phyloP scores from a whole-genome alignment of 352 stramenopile species.

The Globisporangium megalacanthum region DNA sequence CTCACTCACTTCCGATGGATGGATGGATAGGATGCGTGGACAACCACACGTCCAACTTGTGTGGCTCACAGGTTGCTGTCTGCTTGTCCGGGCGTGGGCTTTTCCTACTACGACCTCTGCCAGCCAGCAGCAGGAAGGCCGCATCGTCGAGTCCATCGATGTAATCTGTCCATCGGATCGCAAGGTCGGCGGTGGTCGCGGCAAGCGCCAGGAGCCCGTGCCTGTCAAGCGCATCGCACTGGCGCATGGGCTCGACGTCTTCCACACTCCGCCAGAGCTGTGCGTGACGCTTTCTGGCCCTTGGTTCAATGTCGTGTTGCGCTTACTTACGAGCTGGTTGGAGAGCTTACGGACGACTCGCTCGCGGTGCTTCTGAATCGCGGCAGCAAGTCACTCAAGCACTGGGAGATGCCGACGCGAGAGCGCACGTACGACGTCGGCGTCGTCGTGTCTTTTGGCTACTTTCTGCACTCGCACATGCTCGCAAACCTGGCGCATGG shows the following conservation, averaged over 20 bases:
- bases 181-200: constrained; percentile 45
- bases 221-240: constrained; percentile 73
- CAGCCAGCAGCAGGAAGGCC: constrained; percentile 22
- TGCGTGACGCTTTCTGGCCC: constrained; percentile 13
- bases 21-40: neutral
- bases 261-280: constrained; percentile 63
- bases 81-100: constrained; percentile 2
- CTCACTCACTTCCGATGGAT: neutral
- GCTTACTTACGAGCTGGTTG: too few species aligned
- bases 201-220: constrained; percentile 56
- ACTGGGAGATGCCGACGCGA: constrained; percentile 49
- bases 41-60: too few species aligned
- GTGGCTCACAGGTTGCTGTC: neutral
- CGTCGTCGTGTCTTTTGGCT: constrained; percentile 88
- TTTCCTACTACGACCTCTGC: neutral
- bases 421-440: constrained; percentile 60
- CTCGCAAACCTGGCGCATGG: constrained; percentile 54
- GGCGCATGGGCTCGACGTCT: constrained; percentile 47
- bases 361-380: too few species aligned
- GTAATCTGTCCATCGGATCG: constrained; percentile 80
- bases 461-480: constrained; percentile 80
- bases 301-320: too few species aligned
- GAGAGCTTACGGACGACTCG: too few species aligned
- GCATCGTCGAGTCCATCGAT: constrained; percentile 49
- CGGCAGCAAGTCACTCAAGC: constrained; percentile 69